Evolutionary conservation across 83 land plant genomes (phyloP).

Genomic region (Picea mariana): DNA sequence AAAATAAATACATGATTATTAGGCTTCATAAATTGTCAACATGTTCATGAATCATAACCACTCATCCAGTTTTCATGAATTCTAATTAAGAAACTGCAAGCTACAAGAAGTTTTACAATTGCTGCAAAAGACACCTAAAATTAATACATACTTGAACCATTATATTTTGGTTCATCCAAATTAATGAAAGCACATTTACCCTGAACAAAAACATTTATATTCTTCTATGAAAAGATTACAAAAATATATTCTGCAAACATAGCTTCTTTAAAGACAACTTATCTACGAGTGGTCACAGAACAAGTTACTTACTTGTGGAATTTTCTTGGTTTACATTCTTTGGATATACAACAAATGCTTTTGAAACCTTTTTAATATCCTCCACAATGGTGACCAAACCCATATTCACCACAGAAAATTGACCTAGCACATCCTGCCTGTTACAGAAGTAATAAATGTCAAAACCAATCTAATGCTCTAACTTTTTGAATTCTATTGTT

Average conservation of each 20-base stretch:
- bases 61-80: neutral
- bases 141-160: too few relatives aligned
- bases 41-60: too few relatives aligned
- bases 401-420: slow-evolving; percentile 94
- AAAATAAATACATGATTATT: neutral
- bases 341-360: slow-evolving; percentile 88
- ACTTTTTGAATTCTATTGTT: neutral
- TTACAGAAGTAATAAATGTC: neutral
- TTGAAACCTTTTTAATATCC: slow-evolving; percentile 91
- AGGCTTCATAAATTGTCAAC: neutral
- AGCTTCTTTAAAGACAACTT: neutral
- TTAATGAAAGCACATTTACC: too few relatives aligned
- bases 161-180: too few relatives aligned
- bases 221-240: too few relatives aligned
- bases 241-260: too few relatives aligned
- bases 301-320: slow-evolving; percentile 63
- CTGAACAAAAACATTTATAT: too few relatives aligned
- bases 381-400: slow-evolving; percentile 94
- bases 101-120: neutral
- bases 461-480: slow-evolving; percentile 13
- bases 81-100: neutral
- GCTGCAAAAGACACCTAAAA: neutral
- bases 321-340: slow-evolving; percentile 94
- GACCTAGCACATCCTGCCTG: slow-evolving; percentile 93
- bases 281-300: neutral